Evolutionary conservation across 2,329 filamentous ascomycete genomes (phyloP), one percentile per base, ranked within the genome.

Genomic region (Microcyclospora tardicrescens): DNA sequence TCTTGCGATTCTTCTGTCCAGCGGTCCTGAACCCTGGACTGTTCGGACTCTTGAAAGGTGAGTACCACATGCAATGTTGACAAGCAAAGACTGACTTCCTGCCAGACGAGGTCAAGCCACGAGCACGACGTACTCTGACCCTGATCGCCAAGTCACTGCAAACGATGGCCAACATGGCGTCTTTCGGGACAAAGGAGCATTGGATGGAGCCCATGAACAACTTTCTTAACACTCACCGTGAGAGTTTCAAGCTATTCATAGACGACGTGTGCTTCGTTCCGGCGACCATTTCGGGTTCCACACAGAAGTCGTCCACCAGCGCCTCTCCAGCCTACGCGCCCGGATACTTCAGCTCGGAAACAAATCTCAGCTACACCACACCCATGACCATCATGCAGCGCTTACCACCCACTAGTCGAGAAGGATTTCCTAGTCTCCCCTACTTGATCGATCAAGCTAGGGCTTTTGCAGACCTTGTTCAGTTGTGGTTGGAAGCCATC

Each of bases 181-280:
- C 77, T 0, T 95, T 95, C 56, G 89, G 89, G 31, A 87, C 83
- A 55, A 93, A 94, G 57, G 89, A 96, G 60, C 78, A 81, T n/a
- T 96, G 86, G 85, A 95, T 96, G 87, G 87, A 94, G 62, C 86
- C 86, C 0, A 96, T 96, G 89, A 96, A 95, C 56, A 75, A 74
- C 33, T 95, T 95, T 52, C 66, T 96, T 34, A 72, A 70, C 8
- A 69, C 75, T 1, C 80, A 93, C 53, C 76, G 86, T 14, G 72
- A 80, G 50, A 75, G 82, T 30, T 85, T 95, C 61, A 93, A 87
- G 58, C 73, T 79, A 34, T 95, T 87, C 51, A 81, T 95, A 43
- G 87, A 96, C 56, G 71, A 77, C 24, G 75, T 95, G 34, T 95
- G 89, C 64, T 76, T 80, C 8, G 84, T 95, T 38, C 79, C 84